Conservation (phyloP, 2,329 filamentous ascomycete genomes). For the Colletotrichum spinosum region DNA sequence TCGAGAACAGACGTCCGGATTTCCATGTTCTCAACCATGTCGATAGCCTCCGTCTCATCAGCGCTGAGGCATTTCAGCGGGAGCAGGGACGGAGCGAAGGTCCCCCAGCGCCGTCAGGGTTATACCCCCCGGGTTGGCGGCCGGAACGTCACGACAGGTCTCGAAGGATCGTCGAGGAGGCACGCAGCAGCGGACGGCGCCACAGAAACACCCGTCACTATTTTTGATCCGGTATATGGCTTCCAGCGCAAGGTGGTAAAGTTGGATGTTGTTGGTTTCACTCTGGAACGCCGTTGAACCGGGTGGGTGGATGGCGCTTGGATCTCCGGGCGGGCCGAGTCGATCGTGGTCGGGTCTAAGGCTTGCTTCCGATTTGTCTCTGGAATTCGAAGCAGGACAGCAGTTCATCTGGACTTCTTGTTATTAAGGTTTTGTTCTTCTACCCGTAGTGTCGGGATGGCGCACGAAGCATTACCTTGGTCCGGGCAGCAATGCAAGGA, state of each 20-base stretch:
- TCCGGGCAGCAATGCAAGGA: conserved; percentile 14
- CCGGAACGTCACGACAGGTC: background rate
- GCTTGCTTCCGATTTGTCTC: conserved; percentile 28
- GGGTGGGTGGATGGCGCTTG: conserved; percentile 22
- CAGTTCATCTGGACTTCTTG: conserved; percentile 24
- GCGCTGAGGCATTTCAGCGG: conserved; percentile 5
- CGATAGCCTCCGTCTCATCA: conserved; percentile 6
- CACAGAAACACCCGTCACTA: background rate
- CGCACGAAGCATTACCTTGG: conserved; percentile 3
- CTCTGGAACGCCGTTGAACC: background rate
- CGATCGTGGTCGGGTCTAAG: conserved; percentile 17
- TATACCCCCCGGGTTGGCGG: conserved; percentile 17
- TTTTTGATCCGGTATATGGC: background rate
- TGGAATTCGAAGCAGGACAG: background rate
- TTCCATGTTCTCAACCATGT: conserved; percentile 30
- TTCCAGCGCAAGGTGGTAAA: background rate
- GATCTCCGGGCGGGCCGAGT: conserved; percentile 34
- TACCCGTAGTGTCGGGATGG: background rate
- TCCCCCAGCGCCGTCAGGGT: background rate
- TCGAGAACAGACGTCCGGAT: conserved; percentile 29
- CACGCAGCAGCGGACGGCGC: conserved; percentile 3
- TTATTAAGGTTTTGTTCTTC: conserved; percentile 7
- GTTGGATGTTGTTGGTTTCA: background rate
- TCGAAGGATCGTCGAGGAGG: background rate
- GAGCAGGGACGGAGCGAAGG: conserved; percentile 21